Evolutionary conservation across 139 green algal species (phyloP).

Genomic region (Coccomyxa sp.): DNA sequence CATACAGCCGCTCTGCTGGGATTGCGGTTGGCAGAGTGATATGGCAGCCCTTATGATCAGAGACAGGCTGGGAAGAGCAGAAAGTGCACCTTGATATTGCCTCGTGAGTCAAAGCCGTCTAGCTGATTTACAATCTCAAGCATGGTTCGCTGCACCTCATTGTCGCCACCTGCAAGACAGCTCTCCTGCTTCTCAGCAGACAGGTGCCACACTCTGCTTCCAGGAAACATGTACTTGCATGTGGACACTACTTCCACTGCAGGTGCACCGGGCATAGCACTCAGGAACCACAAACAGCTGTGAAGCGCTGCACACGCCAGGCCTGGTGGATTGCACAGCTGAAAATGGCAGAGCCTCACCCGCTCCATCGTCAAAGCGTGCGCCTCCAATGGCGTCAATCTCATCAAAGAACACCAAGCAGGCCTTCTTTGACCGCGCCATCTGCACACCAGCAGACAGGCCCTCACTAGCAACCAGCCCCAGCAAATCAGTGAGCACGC

Average conservation of each 20-base stretch:
- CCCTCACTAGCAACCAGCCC: slow-evolving; percentile 18
- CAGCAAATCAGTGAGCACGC: background rate
- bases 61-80: background rate
- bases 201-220: background rate
- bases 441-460: slow-evolving; percentile 48
- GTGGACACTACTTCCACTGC: background rate
- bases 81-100: slow-evolving; percentile 93
- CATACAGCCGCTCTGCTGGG: too few relatives aligned
- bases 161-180: slow-evolving; percentile 82
- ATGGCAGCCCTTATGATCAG: too few relatives aligned
- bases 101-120: slow-evolving; percentile 96
- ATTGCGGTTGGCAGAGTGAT: too few relatives aligned
- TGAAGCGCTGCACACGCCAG: background rate
- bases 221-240: background rate
- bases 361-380: slow-evolving; percentile 91
- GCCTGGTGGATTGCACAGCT: background rate
- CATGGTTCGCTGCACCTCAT: slow-evolving; percentile 99
- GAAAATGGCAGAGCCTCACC: slow-evolving; percentile 3
- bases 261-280: too few relatives aligned
- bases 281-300: background rate
- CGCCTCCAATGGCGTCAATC: slow-evolving; percentile 96
- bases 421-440: slow-evolving; percentile 97
- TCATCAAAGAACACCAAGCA: slow-evolving; percentile 99
- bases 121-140: slow-evolving; percentile 99
- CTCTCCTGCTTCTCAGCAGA: too few relatives aligned